These are phyloP conservation scores for Botryotinia narcissicola DNA, from an alignment of 2,329 filamentous ascomycete species.

Conservation along the genomic window DNA sequence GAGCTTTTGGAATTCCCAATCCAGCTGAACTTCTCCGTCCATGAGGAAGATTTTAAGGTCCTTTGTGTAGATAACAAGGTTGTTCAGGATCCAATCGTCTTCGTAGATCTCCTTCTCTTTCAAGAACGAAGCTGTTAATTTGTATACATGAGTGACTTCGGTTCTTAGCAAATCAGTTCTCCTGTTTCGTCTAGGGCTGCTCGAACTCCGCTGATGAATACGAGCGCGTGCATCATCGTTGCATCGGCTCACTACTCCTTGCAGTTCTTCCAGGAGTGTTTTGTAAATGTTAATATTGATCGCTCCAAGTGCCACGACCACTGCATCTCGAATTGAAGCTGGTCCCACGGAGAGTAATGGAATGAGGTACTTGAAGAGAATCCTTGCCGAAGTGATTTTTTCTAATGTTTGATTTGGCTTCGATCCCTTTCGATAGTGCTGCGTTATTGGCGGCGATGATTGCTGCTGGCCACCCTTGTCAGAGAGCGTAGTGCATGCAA, in stretches of 20 bases:
- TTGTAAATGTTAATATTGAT: conserved; percentile 95
- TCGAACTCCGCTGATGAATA: conserved; percentile 82
- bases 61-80: conserved; percentile 84
- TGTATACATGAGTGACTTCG: conserved; percentile 95
- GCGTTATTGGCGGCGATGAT: conserved; percentile 55
- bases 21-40: conserved; percentile 89
- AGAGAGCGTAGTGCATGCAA: conserved; percentile 92
- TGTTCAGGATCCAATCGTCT: conserved; percentile 87
- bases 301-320: conserved; percentile 86
- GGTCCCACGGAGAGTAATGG: conserved; percentile 80
- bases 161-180: conserved; percentile 85
- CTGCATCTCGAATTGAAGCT: conserved; percentile 79
- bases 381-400: conserved; percentile 83
- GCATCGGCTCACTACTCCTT: conserved; percentile 80
- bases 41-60: conserved; percentile 93
- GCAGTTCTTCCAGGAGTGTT: conserved; percentile 83
- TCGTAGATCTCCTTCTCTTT: conserved; percentile 74
- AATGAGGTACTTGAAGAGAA: conserved; percentile 87
- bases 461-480: conserved; percentile 69
- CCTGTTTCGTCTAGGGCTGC: conserved; percentile 75
- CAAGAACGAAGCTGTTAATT: conserved; percentile 86
- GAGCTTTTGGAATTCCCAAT: conserved; percentile 90
- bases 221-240: conserved; percentile 85
- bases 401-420: conserved; percentile 65
- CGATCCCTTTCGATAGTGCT: conserved; percentile 81